These are phyloP conservation scores for Aureobasidium sp. DNA, from an alignment of 2,329 filamentous ascomycete genomes.

Conservation along the genomic window DNA sequence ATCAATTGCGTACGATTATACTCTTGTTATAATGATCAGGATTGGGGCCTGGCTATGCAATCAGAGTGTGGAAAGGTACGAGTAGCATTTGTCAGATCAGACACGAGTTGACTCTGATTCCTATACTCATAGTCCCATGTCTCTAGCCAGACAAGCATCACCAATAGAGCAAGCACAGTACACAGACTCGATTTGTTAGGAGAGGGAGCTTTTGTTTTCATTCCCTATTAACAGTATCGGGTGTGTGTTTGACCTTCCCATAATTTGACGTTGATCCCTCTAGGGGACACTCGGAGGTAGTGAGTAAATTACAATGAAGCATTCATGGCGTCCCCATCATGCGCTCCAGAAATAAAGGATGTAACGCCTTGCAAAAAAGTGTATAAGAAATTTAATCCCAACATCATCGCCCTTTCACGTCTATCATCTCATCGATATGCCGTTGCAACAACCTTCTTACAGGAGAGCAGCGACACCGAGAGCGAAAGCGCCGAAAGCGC, in stretches of 20 bases:
- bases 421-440: constrained; percentile 2
- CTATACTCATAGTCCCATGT: no score
- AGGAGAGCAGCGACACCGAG: constrained; percentile 13
- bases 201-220: not conserved
- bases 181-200: not conserved
- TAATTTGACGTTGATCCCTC: constrained; percentile 1
- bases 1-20: not conserved
- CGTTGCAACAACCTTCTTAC: constrained; percentile 4
- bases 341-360: constrained; percentile 4
- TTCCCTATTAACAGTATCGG: constrained; percentile 11
- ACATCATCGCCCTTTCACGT: not conserved
- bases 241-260: not conserved
- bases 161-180: not conserved
- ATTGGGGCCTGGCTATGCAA: not conserved
- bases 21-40: not conserved
- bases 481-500: constrained; percentile 11
- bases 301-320: constrained; percentile 10
- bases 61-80: not conserved
- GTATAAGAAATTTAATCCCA: constrained; percentile 11
- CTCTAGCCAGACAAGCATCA: not conserved
- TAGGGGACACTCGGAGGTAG: not conserved
- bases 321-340: constrained; percentile 11
- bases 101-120: no score
- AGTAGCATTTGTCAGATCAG: no score
- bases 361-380: constrained; percentile 7